Conservation (phyloP, 2,329 filamentous ascomycete species). For the Talaromyces sp. region DNA sequence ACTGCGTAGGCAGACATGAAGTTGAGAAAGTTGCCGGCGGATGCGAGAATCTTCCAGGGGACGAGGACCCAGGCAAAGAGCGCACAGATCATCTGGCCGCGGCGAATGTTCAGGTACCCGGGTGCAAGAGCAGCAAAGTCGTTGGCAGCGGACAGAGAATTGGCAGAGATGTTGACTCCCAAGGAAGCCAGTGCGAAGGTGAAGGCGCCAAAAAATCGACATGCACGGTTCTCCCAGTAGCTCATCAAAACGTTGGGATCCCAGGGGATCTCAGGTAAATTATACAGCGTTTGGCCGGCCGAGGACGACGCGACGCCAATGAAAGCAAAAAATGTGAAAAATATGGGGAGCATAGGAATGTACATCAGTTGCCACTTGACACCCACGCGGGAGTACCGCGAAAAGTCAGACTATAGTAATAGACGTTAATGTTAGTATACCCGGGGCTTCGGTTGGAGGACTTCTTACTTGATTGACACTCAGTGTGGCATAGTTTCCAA, state of each 20-base stretch:
- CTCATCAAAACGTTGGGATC: constrained; percentile 40
- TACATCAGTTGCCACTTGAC: constrained; percentile 49
- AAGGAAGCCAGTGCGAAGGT: constrained; percentile 51
- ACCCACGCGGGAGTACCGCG: constrained; percentile 46
- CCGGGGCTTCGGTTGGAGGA: neutral
- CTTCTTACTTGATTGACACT: constrained; percentile 34
- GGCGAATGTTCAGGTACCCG: constrained; percentile 52
- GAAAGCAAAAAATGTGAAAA: constrained; percentile 52
- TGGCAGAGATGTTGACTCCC: constrained; percentile 50
- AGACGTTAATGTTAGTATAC: neutral
- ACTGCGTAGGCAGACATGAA: constrained; percentile 65
- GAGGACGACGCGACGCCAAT: constrained; percentile 42
- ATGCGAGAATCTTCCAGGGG: constrained; percentile 62
- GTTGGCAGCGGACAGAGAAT: constrained; percentile 51
- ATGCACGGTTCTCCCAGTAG: constrained; percentile 35
- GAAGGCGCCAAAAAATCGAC: constrained; percentile 49
- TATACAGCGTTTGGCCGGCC: constrained; percentile 35
- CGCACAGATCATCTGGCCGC: constrained; percentile 53
- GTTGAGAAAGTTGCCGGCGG: constrained; percentile 54
- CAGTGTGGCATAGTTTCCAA: neutral
- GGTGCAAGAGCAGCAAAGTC: constrained; percentile 55
- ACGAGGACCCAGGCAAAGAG: constrained; percentile 57
- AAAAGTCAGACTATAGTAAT: constrained; percentile 47
- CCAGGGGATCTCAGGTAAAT: constrained; percentile 35
- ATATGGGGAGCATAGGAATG: constrained; percentile 47